These are phyloP conservation scores for Chaetomidium leptoderma DNA, from an alignment of 495 filamentous ascomycete genomes.

Conservation along the genomic window DNA sequence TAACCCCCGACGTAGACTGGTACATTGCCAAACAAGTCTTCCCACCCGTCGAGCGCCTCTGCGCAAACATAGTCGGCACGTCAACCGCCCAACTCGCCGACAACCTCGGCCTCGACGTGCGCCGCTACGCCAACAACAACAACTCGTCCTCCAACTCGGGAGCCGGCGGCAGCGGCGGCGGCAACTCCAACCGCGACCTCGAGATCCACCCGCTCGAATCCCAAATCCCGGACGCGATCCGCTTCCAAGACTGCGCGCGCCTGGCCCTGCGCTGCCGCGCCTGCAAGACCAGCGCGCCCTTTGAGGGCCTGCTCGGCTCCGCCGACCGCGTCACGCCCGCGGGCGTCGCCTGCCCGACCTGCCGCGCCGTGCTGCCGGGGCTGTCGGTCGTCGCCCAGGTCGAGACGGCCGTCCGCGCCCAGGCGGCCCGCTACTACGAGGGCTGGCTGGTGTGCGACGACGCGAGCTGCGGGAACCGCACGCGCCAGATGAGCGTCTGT, in stretches of 20 bases:
- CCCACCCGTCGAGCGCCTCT: conserved; percentile 95
- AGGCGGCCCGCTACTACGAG: conserved; percentile 82
- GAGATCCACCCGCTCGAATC: conserved; percentile 86
- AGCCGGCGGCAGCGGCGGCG: too few relatives aligned
- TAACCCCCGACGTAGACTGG: conserved; percentile 89
- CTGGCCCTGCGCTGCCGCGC: conserved; percentile 72
- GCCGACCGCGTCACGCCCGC: conserved; percentile 57
- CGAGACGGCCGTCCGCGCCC: conserved; percentile 72
- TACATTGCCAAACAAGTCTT: conserved; percentile 98
- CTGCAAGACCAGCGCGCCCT: conserved; percentile 67
- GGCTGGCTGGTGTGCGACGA: conserved; percentile 91
- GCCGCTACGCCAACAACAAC: conserved; percentile 62
- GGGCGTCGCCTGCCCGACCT: conserved; percentile 68
- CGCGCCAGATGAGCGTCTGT: conserved; percentile 86
- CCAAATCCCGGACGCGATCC: conserved; percentile 80
- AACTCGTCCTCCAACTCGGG: not conserved
- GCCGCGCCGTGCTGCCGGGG: conserved; percentile 56
- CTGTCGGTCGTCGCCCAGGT: conserved; percentile 79
- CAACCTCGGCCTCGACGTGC: conserved; percentile 84
- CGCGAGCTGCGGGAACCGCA: conserved; percentile 76
- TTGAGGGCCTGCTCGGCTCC: conserved; percentile 64
- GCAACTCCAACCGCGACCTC: conserved; percentile 55
- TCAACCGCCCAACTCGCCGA: conserved; percentile 83
- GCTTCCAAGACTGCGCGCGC: conserved; percentile 74
- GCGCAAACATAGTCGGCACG: conserved; percentile 89